Conservation (phyloP, 2,329 filamentous ascomycete species). For the Colletotrichum salicis region DNA sequence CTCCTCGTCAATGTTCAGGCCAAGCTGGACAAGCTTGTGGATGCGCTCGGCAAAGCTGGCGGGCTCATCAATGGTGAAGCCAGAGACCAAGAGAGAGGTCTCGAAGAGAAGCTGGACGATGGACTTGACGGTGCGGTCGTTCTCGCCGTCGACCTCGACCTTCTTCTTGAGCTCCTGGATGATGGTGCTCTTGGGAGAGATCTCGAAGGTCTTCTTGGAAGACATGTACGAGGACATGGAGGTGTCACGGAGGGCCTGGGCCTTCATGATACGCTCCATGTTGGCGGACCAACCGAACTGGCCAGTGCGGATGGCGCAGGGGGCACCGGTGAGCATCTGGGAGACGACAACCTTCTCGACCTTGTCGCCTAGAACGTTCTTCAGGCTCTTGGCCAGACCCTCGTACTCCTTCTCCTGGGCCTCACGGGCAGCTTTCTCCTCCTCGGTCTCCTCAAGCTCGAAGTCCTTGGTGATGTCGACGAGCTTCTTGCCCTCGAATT, state of each 20-base stretch:
- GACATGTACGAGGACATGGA: constrained; percentile 99
- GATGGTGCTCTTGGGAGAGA: constrained; percentile 98
- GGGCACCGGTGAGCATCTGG: constrained; percentile 94
- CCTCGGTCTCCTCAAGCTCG: constrained; percentile 99
- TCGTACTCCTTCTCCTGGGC: constrained; percentile 98
- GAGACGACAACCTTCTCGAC: constrained; percentile 99
- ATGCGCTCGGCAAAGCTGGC: constrained; percentile 98
- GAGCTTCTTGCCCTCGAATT: constrained; percentile 99
- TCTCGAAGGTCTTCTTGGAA: constrained; percentile 99
- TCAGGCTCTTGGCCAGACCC: constrained; percentile 91
- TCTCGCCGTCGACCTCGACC: constrained; percentile 97
- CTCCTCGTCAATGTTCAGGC: constrained; percentile 96
- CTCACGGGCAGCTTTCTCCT: constrained; percentile 98
- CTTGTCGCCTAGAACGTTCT: constrained; percentile 99
- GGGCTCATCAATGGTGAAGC: constrained; percentile 99
- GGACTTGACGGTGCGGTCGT: constrained; percentile 98
- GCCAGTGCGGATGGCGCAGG: constrained; percentile 98
- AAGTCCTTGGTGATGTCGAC: constrained; percentile 99
- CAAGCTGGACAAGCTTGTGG: constrained; percentile 98
- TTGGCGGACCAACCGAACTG: constrained; percentile 99
- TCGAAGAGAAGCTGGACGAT: constrained; percentile 99
- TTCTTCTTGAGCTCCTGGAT: constrained; percentile 99
- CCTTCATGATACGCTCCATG: constrained; percentile 99
- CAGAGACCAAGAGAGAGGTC: constrained; percentile 97
- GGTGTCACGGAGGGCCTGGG: constrained; percentile 98